phyloP scores from a whole-genome alignment of 2,329 filamentous ascomycete genomes.

The Lecanoromycetidae sp. region DNA sequence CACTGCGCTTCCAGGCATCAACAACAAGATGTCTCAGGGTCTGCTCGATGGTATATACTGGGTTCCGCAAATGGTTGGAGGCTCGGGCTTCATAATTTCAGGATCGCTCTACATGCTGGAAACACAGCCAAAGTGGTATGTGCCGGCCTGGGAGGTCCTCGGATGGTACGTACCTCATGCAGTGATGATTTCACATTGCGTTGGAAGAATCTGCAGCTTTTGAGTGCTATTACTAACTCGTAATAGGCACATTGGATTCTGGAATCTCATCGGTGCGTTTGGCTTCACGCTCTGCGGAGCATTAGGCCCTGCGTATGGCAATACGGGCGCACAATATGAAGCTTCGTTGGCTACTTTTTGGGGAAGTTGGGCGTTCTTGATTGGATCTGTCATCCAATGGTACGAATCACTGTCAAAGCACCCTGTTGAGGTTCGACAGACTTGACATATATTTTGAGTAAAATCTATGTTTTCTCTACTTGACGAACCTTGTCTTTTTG shows the following conservation, averaged over 20 bases:
- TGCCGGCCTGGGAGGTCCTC: conserved; percentile 42
- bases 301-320: conserved; percentile 37
- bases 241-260: conserved; percentile 55
- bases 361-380: conserved; percentile 32
- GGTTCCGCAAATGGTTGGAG: conserved; percentile 34
- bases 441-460: conserved; percentile 2
- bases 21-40: conserved; percentile 37
- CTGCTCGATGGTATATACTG: conserved; percentile 36
- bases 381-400: conserved; percentile 38
- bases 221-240: no score
- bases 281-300: conserved; percentile 53
- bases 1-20: conserved; percentile 46
- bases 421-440: conserved; percentile 28
- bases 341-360: conserved; percentile 36
- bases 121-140: conserved; percentile 52
- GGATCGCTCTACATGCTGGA: conserved; percentile 52
- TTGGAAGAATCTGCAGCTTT: no score
- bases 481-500: no score
- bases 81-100: conserved; percentile 47
- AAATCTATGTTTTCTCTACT: no score
- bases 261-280: conserved; percentile 52
- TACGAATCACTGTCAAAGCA: conserved; percentile 38
- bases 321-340: conserved; percentile 36
- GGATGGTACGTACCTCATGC: no score
- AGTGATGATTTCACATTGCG: no score